Evolutionary conservation across 345 rosid genomes (phyloP).

Genomic region (thale cress (Arabidopsis thaliana)): DNA sequence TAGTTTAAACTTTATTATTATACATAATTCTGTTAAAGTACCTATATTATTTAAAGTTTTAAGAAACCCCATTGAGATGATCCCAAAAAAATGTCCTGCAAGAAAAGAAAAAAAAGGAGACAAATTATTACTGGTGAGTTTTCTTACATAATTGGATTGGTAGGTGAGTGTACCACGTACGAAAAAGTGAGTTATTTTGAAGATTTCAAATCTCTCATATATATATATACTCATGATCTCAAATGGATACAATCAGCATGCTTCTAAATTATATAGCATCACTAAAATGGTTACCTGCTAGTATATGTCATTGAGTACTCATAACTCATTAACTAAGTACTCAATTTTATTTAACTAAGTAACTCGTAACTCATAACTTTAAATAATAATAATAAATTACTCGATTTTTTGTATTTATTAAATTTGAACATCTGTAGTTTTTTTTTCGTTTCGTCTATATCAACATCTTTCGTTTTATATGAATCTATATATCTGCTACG

Average conservation of each 20-base stretch:
- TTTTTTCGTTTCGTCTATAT: background rate
- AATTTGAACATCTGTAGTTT: background rate
- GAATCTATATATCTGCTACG: background rate
- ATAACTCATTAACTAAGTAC: no score
- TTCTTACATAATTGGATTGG: conserved; percentile 25
- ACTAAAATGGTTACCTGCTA: no score
- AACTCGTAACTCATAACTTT: no score
- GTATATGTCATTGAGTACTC: no score
- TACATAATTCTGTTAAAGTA: conserved; percentile 6
- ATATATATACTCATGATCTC: background rate
- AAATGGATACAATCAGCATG: background rate
- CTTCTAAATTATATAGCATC: background rate
- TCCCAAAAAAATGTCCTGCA: conserved; percentile 3
- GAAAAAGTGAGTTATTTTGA: conserved; percentile 15
- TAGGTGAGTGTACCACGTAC: conserved; percentile 38
- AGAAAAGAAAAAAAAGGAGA: background rate
- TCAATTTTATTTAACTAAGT: no score
- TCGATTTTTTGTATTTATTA: no score
- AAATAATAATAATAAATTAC: no score
- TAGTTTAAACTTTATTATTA: background rate
- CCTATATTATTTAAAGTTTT: conserved; percentile 6
- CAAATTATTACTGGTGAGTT: background rate
- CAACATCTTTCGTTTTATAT: background rate
- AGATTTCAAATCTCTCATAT: conserved; percentile 11
- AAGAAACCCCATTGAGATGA: background rate